These are phyloP conservation scores for Fusarium penzigii DNA, from an alignment of 2,329 filamentous ascomycete genomes.

Conservation along the genomic window DNA sequence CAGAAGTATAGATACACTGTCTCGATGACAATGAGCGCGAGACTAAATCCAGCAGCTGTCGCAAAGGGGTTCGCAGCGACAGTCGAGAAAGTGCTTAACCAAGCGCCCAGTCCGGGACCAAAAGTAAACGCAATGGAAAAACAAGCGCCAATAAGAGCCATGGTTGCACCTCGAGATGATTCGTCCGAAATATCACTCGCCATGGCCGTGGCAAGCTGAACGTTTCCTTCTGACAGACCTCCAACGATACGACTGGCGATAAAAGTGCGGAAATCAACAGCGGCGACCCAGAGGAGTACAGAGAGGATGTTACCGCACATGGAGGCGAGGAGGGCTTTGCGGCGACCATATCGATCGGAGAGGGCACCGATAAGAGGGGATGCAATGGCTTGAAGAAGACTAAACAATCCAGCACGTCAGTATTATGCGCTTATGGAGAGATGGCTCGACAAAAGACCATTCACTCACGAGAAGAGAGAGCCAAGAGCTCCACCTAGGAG, in stretches of 20 bases:
- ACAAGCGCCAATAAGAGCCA: slow-evolving; percentile 94
- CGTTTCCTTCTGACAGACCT: slow-evolving; percentile 92
- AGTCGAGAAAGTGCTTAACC: slow-evolving; percentile 72
- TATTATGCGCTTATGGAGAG: neutral
- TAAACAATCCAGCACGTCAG: slow-evolving; percentile 35
- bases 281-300: slow-evolving; percentile 90
- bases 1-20: slow-evolving; percentile 82
- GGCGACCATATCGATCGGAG: slow-evolving; percentile 84
- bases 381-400: slow-evolving; percentile 85
- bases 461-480: slow-evolving; percentile 76
- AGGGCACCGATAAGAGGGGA: slow-evolving; percentile 88
- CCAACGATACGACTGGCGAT: slow-evolving; percentile 90
- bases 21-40: slow-evolving; percentile 82
- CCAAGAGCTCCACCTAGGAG: slow-evolving; percentile 90
- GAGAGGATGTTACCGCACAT: slow-evolving; percentile 94
- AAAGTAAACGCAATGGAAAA: slow-evolving; percentile 98
- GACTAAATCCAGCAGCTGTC: slow-evolving; percentile 83
- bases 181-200: slow-evolving; percentile 94
- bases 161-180: slow-evolving; percentile 80
- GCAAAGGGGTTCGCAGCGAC: slow-evolving; percentile 92
- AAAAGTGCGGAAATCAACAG: slow-evolving; percentile 94
- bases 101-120: slow-evolving; percentile 88
- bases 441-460: slow-evolving; percentile 20
- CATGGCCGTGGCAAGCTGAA: slow-evolving; percentile 94
- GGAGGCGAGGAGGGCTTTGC: slow-evolving; percentile 82